These are phyloP conservation scores for Pseudopithomyces maydicus DNA, from an alignment of 2,329 filamentous ascomycete species.

Conservation along the genomic window DNA sequence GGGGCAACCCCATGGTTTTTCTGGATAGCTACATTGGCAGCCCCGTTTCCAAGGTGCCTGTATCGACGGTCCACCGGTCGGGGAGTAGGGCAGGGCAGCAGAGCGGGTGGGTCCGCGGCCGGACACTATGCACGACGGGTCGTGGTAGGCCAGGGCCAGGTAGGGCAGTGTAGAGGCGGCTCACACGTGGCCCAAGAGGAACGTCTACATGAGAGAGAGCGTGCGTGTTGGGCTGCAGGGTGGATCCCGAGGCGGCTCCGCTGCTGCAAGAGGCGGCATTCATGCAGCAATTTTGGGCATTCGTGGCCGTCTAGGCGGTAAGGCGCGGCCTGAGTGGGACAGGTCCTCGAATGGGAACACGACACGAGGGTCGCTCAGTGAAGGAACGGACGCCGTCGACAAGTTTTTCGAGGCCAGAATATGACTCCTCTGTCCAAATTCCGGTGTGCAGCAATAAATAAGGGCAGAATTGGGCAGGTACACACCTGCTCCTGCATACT, in stretches of 20 bases:
- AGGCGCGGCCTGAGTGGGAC: conserved; percentile 13
- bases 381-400: conserved; percentile 8
- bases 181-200: conserved; percentile 22
- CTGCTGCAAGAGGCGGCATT: conserved; percentile 7
- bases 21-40: conserved; percentile 16
- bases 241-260: conserved; percentile 19
- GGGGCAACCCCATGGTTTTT: conserved; percentile 3
- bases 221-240: conserved; percentile 27
- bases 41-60: conserved; percentile 8
- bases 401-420: conserved; percentile 8
- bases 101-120: conserved; percentile 10
- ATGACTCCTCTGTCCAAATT: conserved; percentile 14
- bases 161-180: conserved; percentile 11
- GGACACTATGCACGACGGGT: conserved; percentile 10
- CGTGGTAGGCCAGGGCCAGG: conserved; percentile 6
- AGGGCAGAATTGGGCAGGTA: conserved; percentile 12
- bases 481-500: conserved; percentile 14
- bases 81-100: conserved; percentile 12
- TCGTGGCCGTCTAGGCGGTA: conserved; percentile 12
- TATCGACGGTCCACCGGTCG: conserved; percentile 18
- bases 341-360: conserved; percentile 15
- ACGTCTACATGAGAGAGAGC: conserved; percentile 19
- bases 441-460: conserved; percentile 26
- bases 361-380: conserved; percentile 6
- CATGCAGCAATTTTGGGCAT: conserved; percentile 18